These are phyloP conservation scores for Ceratobasidium sp. DNA, from an alignment of 1,284 basidiomycete species.

Conservation along the genomic window DNA sequence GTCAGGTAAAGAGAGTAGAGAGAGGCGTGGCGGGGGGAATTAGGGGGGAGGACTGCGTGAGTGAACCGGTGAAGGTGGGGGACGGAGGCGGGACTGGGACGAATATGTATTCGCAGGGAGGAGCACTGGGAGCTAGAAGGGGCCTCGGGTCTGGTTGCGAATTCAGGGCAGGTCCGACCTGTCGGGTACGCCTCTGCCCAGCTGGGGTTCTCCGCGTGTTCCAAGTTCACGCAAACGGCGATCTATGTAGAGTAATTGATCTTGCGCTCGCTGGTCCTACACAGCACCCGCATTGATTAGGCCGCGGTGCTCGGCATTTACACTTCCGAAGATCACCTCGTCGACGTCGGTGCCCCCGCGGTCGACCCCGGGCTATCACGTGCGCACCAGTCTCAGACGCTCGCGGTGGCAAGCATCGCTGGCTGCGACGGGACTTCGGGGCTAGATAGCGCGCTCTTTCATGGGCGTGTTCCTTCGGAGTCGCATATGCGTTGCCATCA, in stretches of 20 bases:
- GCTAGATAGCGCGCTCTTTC: neutral
- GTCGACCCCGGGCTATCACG: conserved; percentile 15
- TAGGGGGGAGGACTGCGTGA: conserved; percentile 11
- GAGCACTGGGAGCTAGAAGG: conserved; percentile 34
- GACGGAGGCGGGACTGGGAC: conserved; percentile 7
- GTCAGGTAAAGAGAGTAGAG: conserved; percentile 43
- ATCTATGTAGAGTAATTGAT: conserved; percentile 31
- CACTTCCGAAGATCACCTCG: conserved; percentile 38
- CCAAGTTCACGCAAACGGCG: conserved; percentile 42
- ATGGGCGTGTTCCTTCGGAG: conserved; percentile 8
- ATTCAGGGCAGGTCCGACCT: conserved; percentile 32
- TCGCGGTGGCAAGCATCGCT: neutral
- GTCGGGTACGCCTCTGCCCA: conserved; percentile 16
- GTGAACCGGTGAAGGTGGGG: conserved; percentile 36
- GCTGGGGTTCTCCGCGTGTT: conserved; percentile 41
- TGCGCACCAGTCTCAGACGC: neutral
- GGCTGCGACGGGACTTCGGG: neutral
- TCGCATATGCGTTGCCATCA: conserved; percentile 39
- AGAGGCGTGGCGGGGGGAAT: conserved; percentile 18
- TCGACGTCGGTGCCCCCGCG: neutral
- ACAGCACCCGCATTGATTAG: conserved; percentile 22
- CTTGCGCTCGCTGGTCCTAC: conserved; percentile 22
- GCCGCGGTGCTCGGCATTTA: conserved; percentile 29
- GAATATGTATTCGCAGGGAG: conserved; percentile 39
- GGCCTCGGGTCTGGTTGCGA: conserved; percentile 3